A percentile compares a stretch with the other conserved stretches of the same genome.
Conservation (phyloP, 2,329 filamentous ascomycete genomes). For the Xylogone sp. region DNA sequence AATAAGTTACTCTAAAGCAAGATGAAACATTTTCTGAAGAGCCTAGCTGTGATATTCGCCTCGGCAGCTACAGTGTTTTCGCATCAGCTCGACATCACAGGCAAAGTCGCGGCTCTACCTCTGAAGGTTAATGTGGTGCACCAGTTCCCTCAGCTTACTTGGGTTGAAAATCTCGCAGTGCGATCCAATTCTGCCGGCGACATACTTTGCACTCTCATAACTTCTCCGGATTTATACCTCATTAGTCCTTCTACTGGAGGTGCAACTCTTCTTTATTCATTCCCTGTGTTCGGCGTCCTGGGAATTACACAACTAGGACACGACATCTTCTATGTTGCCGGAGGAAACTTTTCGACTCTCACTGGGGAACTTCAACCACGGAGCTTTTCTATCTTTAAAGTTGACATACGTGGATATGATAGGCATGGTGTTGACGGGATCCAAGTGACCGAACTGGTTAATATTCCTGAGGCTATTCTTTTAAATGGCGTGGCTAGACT, state of each 20-base stretch:
- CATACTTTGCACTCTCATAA: constrained; percentile 6
- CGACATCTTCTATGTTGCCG: constrained; percentile 24
- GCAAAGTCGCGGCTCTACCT: constrained; percentile 4
- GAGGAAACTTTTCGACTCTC: constrained; percentile 13
- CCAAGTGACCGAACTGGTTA: constrained; percentile 11
- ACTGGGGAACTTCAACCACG: constrained; percentile 2
- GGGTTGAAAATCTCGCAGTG: constrained; percentile 17
- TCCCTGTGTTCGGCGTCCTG: constrained; percentile 20
- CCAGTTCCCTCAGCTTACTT: constrained; percentile 16
- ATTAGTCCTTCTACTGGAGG: constrained; percentile 4
- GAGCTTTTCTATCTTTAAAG: constrained; percentile 15
- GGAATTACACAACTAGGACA: constrained; percentile 32
- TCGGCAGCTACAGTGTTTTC: too few relatives aligned
- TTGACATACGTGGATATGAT: constrained; percentile 5
- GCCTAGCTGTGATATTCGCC: too few relatives aligned
- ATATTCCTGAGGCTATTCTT: constrained; percentile 15
- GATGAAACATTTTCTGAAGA: too few relatives aligned
- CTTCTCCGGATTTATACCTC: constrained; percentile 9
- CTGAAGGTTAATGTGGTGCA: constrained; percentile 7
- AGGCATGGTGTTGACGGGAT: background rate
- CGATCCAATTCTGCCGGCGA: constrained; percentile 8
- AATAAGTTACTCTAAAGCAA: too few relatives aligned
- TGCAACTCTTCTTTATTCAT: constrained; percentile 10
- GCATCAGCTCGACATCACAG: too few relatives aligned
- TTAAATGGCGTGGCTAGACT: constrained; percentile 18